Conservation (phyloP, 257 asterid species). For the Fraxinus pennsylvanica region DNA sequence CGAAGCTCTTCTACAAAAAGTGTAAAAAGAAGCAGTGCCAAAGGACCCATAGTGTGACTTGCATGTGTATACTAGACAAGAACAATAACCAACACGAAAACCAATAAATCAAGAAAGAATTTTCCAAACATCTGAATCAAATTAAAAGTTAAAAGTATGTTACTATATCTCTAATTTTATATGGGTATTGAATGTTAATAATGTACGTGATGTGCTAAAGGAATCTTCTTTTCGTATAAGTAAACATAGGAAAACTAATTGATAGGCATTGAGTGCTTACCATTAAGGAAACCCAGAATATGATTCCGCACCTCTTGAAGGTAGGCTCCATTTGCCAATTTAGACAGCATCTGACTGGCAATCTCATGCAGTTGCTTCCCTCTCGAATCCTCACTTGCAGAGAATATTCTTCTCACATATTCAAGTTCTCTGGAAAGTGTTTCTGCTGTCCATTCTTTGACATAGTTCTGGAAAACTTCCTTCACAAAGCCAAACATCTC, state of each 20-base stretch:
- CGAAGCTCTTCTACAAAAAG: no score
- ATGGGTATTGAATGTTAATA: conserved; percentile 4
- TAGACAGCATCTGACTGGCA: conserved; percentile 60
- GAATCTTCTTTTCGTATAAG: not conserved
- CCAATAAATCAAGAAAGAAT: not conserved
- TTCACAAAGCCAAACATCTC: conserved; percentile 98
- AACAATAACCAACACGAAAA: not conserved
- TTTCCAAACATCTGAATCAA: not conserved
- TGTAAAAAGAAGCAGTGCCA: no score
- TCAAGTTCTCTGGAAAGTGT: conserved; percentile 79
- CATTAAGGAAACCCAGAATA: conserved; percentile 59
- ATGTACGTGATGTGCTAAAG: conserved; percentile 16
- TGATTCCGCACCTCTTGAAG: conserved; percentile 65
- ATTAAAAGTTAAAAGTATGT: not conserved
- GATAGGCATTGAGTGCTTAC: conserved; percentile 36
- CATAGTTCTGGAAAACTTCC: conserved; percentile 85
- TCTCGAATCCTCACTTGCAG: conserved; percentile 73
- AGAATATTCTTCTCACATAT: conserved; percentile 69
- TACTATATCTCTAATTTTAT: conserved; percentile 7
- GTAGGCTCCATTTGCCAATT: conserved; percentile 57
- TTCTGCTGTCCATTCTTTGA: conserved; percentile 81
- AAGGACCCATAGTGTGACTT: not conserved
- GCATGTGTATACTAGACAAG: not conserved
- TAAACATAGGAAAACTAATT: not conserved
- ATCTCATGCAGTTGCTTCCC: conserved; percentile 71